These are phyloP conservation scores for Nicotiana rustica DNA, from an alignment of 305 asterid genomes.

Conservation along the genomic window DNA sequence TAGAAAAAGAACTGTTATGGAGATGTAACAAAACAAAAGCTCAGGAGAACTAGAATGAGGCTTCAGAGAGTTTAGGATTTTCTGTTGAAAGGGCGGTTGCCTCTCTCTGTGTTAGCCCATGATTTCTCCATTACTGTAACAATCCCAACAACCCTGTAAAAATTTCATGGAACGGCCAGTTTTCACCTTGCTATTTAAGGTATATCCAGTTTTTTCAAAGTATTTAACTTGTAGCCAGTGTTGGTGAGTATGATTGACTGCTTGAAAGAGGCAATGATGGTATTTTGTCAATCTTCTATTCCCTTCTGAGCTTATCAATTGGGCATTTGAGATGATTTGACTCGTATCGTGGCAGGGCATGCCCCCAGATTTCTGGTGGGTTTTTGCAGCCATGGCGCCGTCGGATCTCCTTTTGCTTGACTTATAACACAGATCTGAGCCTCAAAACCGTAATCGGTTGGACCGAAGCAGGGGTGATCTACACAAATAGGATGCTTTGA, in stretches of 20 bases:
- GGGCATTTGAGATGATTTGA: constrained; percentile 14
- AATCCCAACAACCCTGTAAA: not conserved
- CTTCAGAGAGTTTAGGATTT: constrained; percentile 28
- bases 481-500: too few relatives aligned
- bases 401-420: not conserved
- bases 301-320: not conserved
- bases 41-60: constrained; percentile 7
- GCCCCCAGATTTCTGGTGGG: not conserved
- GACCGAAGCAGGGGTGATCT: too few relatives aligned
- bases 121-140: constrained; percentile 24
- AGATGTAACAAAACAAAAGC: not conserved
- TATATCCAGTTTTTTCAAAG: too few relatives aligned
- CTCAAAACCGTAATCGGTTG: not conserved
- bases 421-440: constrained; percentile 34
- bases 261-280: constrained; percentile 24
- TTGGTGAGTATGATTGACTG: not conserved
- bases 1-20: not conserved
- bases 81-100: constrained; percentile 32
- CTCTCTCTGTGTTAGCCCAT: constrained; percentile 34
- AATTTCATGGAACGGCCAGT: not conserved
- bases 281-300: not conserved
- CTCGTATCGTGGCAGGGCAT: constrained; percentile 44
- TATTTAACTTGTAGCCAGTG: not conserved
- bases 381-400: constrained; percentile 37
- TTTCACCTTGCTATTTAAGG: too few relatives aligned